Base-by-base conservation (phyloP, 129 eudicot genomes). In the Pittosporum tobira region DNA sequence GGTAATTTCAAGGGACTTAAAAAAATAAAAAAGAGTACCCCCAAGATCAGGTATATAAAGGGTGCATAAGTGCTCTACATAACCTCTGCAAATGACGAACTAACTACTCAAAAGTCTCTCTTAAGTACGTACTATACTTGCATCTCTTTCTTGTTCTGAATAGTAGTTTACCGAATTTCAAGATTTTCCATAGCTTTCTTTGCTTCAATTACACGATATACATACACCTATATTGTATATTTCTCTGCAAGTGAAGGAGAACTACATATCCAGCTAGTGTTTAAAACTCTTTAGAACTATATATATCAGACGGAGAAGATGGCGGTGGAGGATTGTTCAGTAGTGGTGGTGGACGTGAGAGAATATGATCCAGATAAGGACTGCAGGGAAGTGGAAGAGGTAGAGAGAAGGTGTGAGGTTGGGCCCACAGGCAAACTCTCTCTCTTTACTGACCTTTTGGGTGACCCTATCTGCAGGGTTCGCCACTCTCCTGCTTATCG, bases 401-500 rank as follows among this genome's bases (percentile, higher is more conserved):
- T 93, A 0, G 99, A 93, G 84, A 73, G 77, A 62, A 73, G 81
- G 52, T 93, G 99, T 25, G 99, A 93, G 52, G 94, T 93, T 15
- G 96, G 99, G 0, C 96, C 99, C 18, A 72, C 66, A 38, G 88
- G 87, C 36, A 77, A 87, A 63, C 70, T 83, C 50, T 83, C 90
- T 26, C 90, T 91, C 67, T 86, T 78, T 69, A 86, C 99, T 38
- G 91, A 93, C 66, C 96, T 86, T 34, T 68, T 93, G 36, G 99
- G 99, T 48, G 99, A 93, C 79, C 99, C 99, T 34, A 75, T 91
- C 49, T 91, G 94, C 80, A 64, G 99, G 71, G 79, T 93, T 56
- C 96, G 99, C 50, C 73, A 93, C 60, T 83, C 94, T 51, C 99
- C 99, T 48, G 77, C 88, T 21, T 87, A 71, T 81, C 91, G 84